Conservation (phyloP, 148 eudicot species). For the Rhododendron williamsianum region DNA sequence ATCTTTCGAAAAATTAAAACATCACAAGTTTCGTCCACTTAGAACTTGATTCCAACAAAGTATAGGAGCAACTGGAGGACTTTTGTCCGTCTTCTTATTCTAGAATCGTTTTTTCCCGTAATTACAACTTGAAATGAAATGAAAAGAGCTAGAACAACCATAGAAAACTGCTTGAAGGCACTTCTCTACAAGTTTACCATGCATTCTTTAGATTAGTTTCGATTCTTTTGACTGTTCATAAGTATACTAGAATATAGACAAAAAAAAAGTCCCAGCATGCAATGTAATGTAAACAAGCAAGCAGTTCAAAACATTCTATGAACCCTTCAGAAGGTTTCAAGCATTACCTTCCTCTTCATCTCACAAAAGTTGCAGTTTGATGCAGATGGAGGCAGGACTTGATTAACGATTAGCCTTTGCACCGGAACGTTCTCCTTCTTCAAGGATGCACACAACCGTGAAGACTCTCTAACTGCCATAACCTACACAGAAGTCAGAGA, state of each 20-base stretch:
- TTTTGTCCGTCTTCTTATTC: background rate
- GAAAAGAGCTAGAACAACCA: background rate
- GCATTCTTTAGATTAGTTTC: background rate
- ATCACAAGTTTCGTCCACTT: background rate
- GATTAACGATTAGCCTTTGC: slow-evolving; percentile 84
- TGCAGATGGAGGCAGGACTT: slow-evolving; percentile 83
- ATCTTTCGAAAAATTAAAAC: background rate
- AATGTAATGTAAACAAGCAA: background rate
- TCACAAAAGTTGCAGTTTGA: slow-evolving; percentile 96
- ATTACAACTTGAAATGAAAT: background rate
- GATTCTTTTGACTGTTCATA: background rate
- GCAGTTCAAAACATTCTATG: background rate
- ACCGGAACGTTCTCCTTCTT: slow-evolving; percentile 87
- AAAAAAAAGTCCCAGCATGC: background rate
- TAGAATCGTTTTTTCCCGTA: background rate
- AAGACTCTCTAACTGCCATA: slow-evolving; percentile 87
- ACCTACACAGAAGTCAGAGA: slow-evolving; percentile 34
- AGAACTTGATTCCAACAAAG: background rate
- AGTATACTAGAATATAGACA: background rate
- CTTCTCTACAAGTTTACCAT: background rate
- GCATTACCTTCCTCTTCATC: slow-evolving; percentile 79
- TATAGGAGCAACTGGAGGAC: background rate
- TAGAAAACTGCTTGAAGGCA: background rate
- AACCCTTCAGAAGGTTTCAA: background rate
- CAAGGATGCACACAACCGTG: slow-evolving; percentile 79